phyloP scores from a whole-genome alignment of 108 stramenopile species.

The Schizochytrium sp. region DNA sequence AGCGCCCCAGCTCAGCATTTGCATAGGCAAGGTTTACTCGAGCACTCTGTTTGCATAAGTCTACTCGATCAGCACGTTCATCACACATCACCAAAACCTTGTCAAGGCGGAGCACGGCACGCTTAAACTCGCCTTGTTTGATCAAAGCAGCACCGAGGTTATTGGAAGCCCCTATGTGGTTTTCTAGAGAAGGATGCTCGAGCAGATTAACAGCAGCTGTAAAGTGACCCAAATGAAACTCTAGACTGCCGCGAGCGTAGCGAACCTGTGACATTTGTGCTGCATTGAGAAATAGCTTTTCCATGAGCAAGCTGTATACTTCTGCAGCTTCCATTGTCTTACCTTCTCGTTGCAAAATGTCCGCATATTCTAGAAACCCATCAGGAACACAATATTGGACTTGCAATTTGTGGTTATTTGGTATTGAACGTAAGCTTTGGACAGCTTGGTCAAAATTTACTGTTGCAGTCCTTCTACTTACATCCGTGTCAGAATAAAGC shows the following conservation, averaged over 20 bases:
- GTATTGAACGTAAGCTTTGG: neutral
- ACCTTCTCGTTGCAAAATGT: neutral
- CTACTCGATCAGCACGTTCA: neutral
- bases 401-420: too few relatives aligned
- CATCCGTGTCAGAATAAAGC: neutral
- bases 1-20: neutral
- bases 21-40: slow-evolving; percentile 16
- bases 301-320: neutral
- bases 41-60: neutral
- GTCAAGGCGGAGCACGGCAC: neutral
- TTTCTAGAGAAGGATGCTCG: neutral
- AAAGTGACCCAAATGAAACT: slow-evolving; percentile 31
- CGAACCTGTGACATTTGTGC: neutral
- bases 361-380: neutral
- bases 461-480: neutral
- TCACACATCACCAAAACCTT: slow-evolving; percentile 26
- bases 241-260: slow-evolving; percentile 26
- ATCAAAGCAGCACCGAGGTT: slow-evolving; percentile 27
- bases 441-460: neutral
- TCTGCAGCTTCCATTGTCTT: neutral
- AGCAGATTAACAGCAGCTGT: neutral
- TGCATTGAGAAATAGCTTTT: neutral
- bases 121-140: neutral
- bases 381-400: neutral
- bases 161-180: neutral